Conservation (phyloP, 164 flowering plant genomes). For the Magnolia officinalis region DNA sequence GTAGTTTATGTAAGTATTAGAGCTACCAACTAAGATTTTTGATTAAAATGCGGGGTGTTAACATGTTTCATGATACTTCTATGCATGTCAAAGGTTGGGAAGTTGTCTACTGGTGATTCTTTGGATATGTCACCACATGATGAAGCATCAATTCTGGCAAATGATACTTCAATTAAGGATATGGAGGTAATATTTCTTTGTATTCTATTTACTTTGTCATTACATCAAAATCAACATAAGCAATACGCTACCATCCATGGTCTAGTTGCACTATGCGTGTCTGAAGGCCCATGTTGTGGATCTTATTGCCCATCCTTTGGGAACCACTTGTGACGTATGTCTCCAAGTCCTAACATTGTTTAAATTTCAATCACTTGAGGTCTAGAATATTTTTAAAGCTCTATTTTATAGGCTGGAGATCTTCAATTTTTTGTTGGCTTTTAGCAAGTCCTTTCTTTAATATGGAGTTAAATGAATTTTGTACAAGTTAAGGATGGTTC, state of each 20-base stretch:
- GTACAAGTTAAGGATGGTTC: too few species aligned
- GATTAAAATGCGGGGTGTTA: neutral
- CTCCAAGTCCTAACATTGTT: too few species aligned
- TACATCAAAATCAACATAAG: too few species aligned
- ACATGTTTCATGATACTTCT: neutral
- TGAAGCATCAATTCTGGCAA: slow-evolving; percentile 70
- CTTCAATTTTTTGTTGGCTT: too few species aligned
- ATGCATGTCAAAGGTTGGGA: slow-evolving; percentile 56
- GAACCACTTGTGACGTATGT: too few species aligned
- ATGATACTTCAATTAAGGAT: slow-evolving; percentile 89
- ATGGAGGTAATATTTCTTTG: slow-evolving; percentile 67
- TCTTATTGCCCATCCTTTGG: neutral
- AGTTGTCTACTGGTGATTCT: slow-evolving; percentile 92
- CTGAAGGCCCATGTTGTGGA: neutral
- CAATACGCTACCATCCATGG: neutral
- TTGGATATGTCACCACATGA: slow-evolving; percentile 89
- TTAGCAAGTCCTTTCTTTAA: too few species aligned
- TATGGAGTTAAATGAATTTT: too few species aligned
- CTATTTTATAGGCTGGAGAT: too few species aligned
- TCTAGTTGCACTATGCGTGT: neutral
- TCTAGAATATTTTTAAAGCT: too few species aligned
- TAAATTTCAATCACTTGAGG: too few species aligned
- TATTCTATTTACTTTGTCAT: neutral
- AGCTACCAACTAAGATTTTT: too few species aligned
- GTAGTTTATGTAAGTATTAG: neutral